phyloP scores from a whole-genome alignment of 306 rosid genomes.

The barrel medic (Medicago truncatula) region MtrunA17r5.0-ANR NC_053044.1:36413501-36414000 shows the following conservation, averaged over 20 bases:
- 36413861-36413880: conserved; percentile 96
- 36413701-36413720: conserved; percentile 10
- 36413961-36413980: conserved; percentile 12
- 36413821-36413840: conserved; percentile 82
- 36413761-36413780: conserved; percentile 19
- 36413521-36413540: too few relatives aligned
- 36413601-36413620: not conserved
- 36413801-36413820: conserved; percentile 80
- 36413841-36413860: conserved; percentile 92
- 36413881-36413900: conserved; percentile 92
- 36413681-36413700: conserved; percentile 4
- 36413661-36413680: conserved; percentile 28
- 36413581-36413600: not conserved
- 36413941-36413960: conserved; percentile 70
- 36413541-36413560: not conserved
- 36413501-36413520: not conserved
- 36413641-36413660: conserved; percentile 19
- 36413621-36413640: conserved; percentile 18
- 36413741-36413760: conserved; percentile 25
- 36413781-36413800: conserved; percentile 31
- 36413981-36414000: conserved; percentile 11
- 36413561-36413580: not conserved
- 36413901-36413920: conserved; percentile 88
- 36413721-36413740: conserved; percentile 27
- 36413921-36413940: conserved; percentile 87